Percentiles rank a stretch among this genome's conserved stretches.
phyloP scores from a whole-genome alignment of 352 stramenopile species.

The Globisporangium solare region DNA sequence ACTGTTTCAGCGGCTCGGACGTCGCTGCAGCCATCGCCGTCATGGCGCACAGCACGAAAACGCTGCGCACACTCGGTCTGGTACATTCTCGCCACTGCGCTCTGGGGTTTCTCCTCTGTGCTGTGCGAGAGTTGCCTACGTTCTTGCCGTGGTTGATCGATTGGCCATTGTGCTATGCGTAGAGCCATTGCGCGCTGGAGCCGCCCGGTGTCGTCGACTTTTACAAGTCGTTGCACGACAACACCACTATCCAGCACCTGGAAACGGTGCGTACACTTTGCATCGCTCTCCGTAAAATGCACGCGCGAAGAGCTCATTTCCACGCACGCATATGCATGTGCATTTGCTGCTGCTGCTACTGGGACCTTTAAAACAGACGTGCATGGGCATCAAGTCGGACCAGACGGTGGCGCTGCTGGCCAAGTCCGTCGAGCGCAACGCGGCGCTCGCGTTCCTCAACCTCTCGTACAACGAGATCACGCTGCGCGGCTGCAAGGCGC shows the following conservation, averaged over 20 bases:
- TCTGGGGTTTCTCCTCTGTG: too few relatives aligned
- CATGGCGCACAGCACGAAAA: conserved; percentile 21
- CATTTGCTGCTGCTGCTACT: not conserved
- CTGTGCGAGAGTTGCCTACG: not conserved
- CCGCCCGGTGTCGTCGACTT: conserved; percentile 53
- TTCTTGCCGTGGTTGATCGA: not conserved
- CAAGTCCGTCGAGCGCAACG: conserved; percentile 38
- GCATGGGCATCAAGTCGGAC: conserved; percentile 63
- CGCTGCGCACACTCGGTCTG: conserved; percentile 46
- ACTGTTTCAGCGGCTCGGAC: conserved; percentile 36
- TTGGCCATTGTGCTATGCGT: not conserved
- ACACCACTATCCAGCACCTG: conserved; percentile 38
- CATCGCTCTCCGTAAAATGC: not conserved
- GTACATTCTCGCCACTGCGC: conserved; percentile 18
- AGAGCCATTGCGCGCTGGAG: conserved; percentile 68
- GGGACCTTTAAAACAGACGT: conserved; percentile 39
- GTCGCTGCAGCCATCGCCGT: conserved; percentile 29
- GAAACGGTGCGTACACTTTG: conserved; percentile 41
- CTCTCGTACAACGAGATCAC: conserved; percentile 80
- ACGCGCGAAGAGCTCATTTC: too few relatives aligned
- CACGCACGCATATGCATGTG: too few relatives aligned
- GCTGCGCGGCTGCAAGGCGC: conserved; percentile 61
- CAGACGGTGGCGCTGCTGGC: conserved; percentile 43
- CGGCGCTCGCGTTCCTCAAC: conserved; percentile 41
- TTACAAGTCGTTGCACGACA: conserved; percentile 47